These are phyloP conservation scores for Melanogaster broomeanus DNA, from an alignment of 768 basidiomycete species.

Conservation along the genomic window DNA sequence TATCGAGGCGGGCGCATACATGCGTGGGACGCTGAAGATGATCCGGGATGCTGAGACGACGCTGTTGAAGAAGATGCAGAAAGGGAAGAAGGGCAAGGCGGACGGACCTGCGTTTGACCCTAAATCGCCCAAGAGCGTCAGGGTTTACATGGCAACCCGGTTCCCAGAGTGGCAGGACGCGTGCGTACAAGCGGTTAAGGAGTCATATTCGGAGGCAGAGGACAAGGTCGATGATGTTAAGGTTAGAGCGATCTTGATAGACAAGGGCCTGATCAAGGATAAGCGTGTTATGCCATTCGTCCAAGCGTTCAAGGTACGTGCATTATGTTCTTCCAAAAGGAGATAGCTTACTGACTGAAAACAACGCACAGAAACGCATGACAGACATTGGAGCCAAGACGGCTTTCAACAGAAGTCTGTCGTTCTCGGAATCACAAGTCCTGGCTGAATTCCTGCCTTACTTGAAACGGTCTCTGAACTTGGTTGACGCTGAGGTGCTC, in stretches of 20 bases:
- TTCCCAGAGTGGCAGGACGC: slow-evolving; percentile 96
- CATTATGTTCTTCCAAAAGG: neutral
- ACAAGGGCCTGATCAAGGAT: slow-evolving; percentile 87
- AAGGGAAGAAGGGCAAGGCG: slow-evolving; percentile 64
- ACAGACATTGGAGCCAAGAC: slow-evolving; percentile 68
- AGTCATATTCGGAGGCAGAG: slow-evolving; percentile 56
- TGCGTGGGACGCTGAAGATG: slow-evolving; percentile 87
- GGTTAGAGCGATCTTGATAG: slow-evolving; percentile 65
- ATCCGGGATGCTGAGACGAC: slow-evolving; percentile 86
- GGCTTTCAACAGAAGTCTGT: slow-evolving; percentile 80
- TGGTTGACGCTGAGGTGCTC: slow-evolving; percentile 71
- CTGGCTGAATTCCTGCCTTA: slow-evolving; percentile 74
- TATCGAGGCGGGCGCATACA: slow-evolving; percentile 79
- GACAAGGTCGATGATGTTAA: slow-evolving; percentile 82
- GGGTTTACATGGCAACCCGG: slow-evolving; percentile 85
- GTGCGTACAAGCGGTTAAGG: slow-evolving; percentile 75
- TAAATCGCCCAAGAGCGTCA: slow-evolving; percentile 79
- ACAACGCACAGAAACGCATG: slow-evolving; percentile 69
- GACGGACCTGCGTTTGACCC: slow-evolving; percentile 69
- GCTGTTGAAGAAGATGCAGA: slow-evolving; percentile 77
- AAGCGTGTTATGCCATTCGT: slow-evolving; percentile 96
- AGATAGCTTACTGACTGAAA: neutral
- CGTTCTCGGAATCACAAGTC: slow-evolving; percentile 81
- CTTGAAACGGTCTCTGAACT: slow-evolving; percentile 71
- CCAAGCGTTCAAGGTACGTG: slow-evolving; percentile 83